Percentiles rank a stretch among this genome's conserved stretches.
phyloP scores from a whole-genome alignment of 2,329 filamentous ascomycete genomes.

The Colletotrichum coccodes region DNA sequence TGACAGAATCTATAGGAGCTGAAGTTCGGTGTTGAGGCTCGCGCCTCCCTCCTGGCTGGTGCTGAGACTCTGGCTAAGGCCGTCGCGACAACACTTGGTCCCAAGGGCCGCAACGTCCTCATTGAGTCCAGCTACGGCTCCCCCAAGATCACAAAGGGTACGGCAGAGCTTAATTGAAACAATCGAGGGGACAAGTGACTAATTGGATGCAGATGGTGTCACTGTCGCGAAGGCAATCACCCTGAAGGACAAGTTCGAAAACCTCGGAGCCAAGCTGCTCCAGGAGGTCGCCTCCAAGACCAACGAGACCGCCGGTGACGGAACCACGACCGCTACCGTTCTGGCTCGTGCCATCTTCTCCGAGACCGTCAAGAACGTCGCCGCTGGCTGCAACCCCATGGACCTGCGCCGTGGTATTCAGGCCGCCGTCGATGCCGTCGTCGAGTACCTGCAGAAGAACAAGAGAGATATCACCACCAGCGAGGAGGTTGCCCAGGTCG shows the following conservation, averaged over 20 bases:
- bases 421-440: conserved; percentile 92
- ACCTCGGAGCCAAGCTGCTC: conserved; percentile 94
- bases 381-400: conserved; percentile 99
- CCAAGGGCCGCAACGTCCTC: conserved; percentile 97
- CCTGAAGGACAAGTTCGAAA: conserved; percentile 99
- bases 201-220: conserved; percentile 75
- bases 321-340: conserved; percentile 97
- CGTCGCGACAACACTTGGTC: conserved; percentile 94
- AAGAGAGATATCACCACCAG: conserved; percentile 98
- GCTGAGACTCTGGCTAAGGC: conserved; percentile 97
- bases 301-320: conserved; percentile 98
- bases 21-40: conserved; percentile 96
- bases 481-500: conserved; percentile 96
- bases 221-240: conserved; percentile 90
- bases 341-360: conserved; percentile 98
- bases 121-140: conserved; percentile 99
- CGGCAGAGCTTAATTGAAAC: conserved; percentile 35
- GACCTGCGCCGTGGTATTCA: conserved; percentile 97
- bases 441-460: conserved; percentile 93
- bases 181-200: conserved; percentile 26
- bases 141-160: conserved; percentile 99
- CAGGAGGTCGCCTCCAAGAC: conserved; percentile 99
- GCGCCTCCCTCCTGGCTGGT: conserved; percentile 88
- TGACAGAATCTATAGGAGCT: conserved; percentile 75
- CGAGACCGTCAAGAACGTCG: conserved; percentile 99